Percentiles rank a stretch among this genome's conserved stretches.
Evolutionary conservation across 371 early-diverging fungal species (phyloP).

Genomic region (Mortierella sp.): DNA sequence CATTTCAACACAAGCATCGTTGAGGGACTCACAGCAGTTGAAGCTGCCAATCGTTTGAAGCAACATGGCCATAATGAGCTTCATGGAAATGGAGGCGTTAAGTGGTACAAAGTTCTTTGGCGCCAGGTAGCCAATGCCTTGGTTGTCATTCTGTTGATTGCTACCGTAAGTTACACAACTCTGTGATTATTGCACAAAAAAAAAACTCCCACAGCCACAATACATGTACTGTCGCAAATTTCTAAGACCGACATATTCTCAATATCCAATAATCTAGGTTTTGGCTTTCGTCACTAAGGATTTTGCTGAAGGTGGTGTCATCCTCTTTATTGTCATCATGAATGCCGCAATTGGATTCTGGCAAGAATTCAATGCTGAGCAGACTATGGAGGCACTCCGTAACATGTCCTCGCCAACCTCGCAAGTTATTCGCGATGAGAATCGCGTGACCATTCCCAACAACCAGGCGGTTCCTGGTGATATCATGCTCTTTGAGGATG

Average conservation of each 20-base stretch:
- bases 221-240: too few species aligned
- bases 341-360: slow-evolving; percentile 64
- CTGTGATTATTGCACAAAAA: too few species aligned
- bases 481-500: slow-evolving; percentile 54
- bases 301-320: slow-evolving; percentile 78
- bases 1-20: slow-evolving; percentile 66
- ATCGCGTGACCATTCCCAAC: slow-evolving; percentile 36
- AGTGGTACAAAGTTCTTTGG: slow-evolving; percentile 78
- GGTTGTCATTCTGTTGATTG: slow-evolving; percentile 84
- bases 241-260: too few species aligned
- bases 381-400: slow-evolving; percentile 44
- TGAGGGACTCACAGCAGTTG: slow-evolving; percentile 71
- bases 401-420: slow-evolving; percentile 40
- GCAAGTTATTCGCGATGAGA: too few species aligned
- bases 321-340: slow-evolving; percentile 81
- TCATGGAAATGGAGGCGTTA: slow-evolving; percentile 71
- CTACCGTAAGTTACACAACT: slow-evolving; percentile 58
- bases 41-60: slow-evolving; percentile 63
- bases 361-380: slow-evolving; percentile 60
- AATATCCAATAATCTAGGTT: slow-evolving; percentile 41
- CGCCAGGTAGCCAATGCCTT: slow-evolving; percentile 87
- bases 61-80: slow-evolving; percentile 83
- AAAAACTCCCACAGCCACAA: too few species aligned
- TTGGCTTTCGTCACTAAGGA: slow-evolving; percentile 74
- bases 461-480: slow-evolving; percentile 56